These are phyloP conservation scores for Mycena epipterygia DNA, from an alignment of 768 basidiomycete species.

Conservation along the genomic window DNA sequence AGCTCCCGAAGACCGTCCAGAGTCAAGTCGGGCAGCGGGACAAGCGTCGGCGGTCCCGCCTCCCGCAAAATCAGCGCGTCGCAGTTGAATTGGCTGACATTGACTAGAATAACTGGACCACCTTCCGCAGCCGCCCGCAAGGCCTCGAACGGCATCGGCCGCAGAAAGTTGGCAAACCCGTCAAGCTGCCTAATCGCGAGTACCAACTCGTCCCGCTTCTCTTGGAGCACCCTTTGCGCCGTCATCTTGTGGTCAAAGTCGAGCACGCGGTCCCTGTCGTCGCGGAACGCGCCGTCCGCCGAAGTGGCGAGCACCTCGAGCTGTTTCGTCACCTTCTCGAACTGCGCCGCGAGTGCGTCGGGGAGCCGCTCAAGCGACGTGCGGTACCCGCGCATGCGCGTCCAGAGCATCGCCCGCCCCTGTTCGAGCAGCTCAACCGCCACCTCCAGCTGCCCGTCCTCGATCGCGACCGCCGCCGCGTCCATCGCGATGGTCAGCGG, in stretches of 20 bases:
- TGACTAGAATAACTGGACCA: slow-evolving; percentile 54
- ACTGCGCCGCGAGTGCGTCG: slow-evolving; percentile 3
- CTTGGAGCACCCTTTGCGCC: neutral
- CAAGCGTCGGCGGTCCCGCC: neutral
- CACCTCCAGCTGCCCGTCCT: slow-evolving; percentile 27
- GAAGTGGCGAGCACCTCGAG: slow-evolving; percentile 13
- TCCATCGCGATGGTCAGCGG: slow-evolving; percentile 37
- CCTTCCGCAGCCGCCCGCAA: slow-evolving; percentile 6
- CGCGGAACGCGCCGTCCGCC: neutral
- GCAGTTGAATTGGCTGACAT: slow-evolving; percentile 38
- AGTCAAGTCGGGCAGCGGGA: neutral
- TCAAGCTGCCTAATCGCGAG: slow-evolving; percentile 26
- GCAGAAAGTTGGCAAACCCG: too few relatives aligned
- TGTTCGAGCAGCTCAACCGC: slow-evolving; percentile 45
- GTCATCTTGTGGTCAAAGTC: slow-evolving; percentile 1
- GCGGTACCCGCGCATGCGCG: slow-evolving; percentile 19
- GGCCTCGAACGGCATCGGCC: too few relatives aligned
- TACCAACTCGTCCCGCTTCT: slow-evolving; percentile 22
- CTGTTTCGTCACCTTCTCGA: slow-evolving; percentile 26
- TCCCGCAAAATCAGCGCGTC: slow-evolving; percentile 28
- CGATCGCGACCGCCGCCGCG: slow-evolving; percentile 44
- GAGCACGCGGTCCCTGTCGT: neutral
- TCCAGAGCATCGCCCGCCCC: slow-evolving; percentile 42
- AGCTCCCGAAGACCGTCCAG: slow-evolving; percentile 3
- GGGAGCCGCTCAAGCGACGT: slow-evolving; percentile 23